Evolutionary conservation across 164 flowering plant genomes (phyloP).

Genomic region (Chloranthus sessilifolius): DNA sequence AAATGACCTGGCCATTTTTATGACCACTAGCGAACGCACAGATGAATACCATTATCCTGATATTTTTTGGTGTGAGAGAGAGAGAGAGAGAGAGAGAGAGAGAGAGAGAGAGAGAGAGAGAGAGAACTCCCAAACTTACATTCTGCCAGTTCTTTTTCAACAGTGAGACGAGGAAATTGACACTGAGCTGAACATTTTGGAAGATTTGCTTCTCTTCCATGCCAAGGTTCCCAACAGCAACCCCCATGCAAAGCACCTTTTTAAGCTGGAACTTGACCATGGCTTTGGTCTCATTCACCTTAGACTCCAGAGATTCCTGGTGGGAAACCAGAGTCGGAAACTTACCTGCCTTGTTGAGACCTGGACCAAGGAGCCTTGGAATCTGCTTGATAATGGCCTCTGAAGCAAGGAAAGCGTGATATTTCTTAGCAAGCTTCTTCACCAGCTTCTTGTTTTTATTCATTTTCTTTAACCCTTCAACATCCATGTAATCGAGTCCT

Average conservation of each 20-base stretch:
- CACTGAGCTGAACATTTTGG: slow-evolving; percentile 20
- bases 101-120: too few species aligned
- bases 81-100: not conserved
- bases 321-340: slow-evolving; percentile 17
- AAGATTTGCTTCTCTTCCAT: slow-evolving; percentile 21
- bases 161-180: slow-evolving; percentile 18
- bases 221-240: slow-evolving; percentile 19
- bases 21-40: too few species aligned
- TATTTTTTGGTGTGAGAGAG: not conserved
- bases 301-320: slow-evolving; percentile 15
- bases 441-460: slow-evolving; percentile 22
- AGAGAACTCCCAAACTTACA: too few species aligned
- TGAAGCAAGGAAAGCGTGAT: slow-evolving; percentile 21
- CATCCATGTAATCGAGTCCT: slow-evolving; percentile 19
- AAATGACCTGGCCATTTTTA: too few species aligned
- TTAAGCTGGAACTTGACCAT: slow-evolving; percentile 22
- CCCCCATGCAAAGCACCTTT: slow-evolving; percentile 20
- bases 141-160: slow-evolving; percentile 23
- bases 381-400: slow-evolving; percentile 18
- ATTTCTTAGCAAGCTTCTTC: slow-evolving; percentile 18
- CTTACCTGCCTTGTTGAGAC: slow-evolving; percentile 19
- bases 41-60: too few species aligned
- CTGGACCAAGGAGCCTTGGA: slow-evolving; percentile 19
- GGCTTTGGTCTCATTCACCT: slow-evolving; percentile 22
- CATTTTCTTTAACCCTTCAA: slow-evolving; percentile 17